These are phyloP conservation scores for Podospora didyma DNA, from an alignment of 495 filamentous ascomycete genomes.

Conservation along the genomic window DNA sequence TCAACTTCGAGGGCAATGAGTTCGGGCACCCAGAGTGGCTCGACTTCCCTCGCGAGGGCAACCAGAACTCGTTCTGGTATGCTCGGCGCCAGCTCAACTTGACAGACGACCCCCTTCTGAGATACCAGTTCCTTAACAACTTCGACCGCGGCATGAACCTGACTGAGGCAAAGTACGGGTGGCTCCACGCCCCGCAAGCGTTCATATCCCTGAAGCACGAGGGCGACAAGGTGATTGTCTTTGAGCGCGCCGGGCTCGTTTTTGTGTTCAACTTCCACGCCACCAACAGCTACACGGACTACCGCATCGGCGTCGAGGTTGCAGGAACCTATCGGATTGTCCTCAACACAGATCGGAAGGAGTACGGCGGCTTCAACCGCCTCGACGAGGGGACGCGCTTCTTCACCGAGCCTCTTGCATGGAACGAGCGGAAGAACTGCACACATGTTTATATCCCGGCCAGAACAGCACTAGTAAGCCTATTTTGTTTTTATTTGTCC, in stretches of 20 bases:
- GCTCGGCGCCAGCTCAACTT: constrained; percentile 93
- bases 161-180: constrained; percentile 83
- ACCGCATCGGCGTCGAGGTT: constrained; percentile 81
- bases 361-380: constrained; percentile 74
- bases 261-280: constrained; percentile 98
- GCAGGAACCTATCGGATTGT: constrained; percentile 85
- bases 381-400: constrained; percentile 75
- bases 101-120: constrained; percentile 76
- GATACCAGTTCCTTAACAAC: constrained; percentile 89
- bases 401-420: constrained; percentile 83
- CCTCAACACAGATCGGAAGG: constrained; percentile 72
- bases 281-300: constrained; percentile 83
- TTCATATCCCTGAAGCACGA: constrained; percentile 94
- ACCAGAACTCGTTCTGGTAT: constrained; percentile 96
- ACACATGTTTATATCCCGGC: constrained; percentile 88
- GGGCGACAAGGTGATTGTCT: constrained; percentile 89
- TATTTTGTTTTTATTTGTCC: neutral
- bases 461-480: constrained; percentile 78
- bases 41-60: constrained; percentile 92
- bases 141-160: constrained; percentile 92
- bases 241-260: constrained; percentile 84
- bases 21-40: constrained; percentile 99
- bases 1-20: constrained; percentile 98
- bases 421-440: constrained; percentile 88
- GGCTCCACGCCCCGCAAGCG: constrained; percentile 83